Evolutionary conservation across 176 grass and related monocot genomes (phyloP), one percentile per base, ranked within the genome.

Genomic region (Eleusine coracana): DNA sequence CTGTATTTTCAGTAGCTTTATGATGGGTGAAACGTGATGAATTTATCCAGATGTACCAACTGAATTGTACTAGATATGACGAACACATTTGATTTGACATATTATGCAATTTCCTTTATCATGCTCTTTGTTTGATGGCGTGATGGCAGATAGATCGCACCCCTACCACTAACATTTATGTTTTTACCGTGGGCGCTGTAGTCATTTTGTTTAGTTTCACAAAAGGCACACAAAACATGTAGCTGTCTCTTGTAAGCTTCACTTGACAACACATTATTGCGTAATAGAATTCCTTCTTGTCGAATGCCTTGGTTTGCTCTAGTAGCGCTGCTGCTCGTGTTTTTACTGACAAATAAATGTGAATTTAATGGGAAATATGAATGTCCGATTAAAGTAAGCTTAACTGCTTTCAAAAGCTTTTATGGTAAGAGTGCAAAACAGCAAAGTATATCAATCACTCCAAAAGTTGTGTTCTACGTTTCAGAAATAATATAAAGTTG

Each of bases 21-120:
- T 82, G 48, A 66, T 20, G 29, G 7, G 17, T 86, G 60, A 73
- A 68, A 36, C 20, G 34, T 0, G 4, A 51, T 28, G 60, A 79
- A 52, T 59, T 60, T 16, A 27, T 0, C 15, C 13, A 34, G 50
- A 9, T 74, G 20, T 25, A 34, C 58, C 44, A 80, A 50, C 20
- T 74, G 74, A 86, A 86, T 66, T 81, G n/a, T 29, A 4, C 55
- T 25, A 46, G 38, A 12, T 29, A 73, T 25, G 28, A 3, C 49
- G 4, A 61, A 59, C 2, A 12, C 10, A 74, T 42, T 59, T 38
- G 21, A 16, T 23, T 12, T 66, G 9, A 52, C 31, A 68, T 72
- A 31, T 12, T 71, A 16, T 37, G 28, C 10, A 18, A 11, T 59
- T 45, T 56, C 49, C 63, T 58, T 59, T 44, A 36, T 8, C 48